Evolutionary conservation across 192 early-diverging fungal species (phyloP).

Genomic region (Haplosporangium gracile): DNA sequence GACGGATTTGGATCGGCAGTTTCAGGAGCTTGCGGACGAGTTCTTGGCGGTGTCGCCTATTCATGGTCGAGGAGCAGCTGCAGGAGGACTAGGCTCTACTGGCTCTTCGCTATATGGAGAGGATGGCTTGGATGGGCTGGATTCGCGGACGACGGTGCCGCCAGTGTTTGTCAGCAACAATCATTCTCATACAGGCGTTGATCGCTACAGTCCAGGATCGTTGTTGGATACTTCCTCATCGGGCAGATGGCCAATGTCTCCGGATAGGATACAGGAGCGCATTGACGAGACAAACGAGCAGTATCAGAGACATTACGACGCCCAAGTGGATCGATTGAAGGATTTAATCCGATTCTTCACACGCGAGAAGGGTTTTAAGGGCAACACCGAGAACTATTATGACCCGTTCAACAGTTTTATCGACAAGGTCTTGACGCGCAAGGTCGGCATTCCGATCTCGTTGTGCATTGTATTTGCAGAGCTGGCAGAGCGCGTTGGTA

Average conservation of each 20-base stretch:
- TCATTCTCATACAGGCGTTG: neutral
- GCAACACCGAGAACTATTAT: conserved; percentile 55
- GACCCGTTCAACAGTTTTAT: conserved; percentile 56
- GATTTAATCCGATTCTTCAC: conserved; percentile 49
- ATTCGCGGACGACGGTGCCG: neutral
- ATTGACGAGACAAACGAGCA: neutral
- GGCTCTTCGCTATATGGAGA: neutral
- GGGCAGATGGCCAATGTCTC: neutral
- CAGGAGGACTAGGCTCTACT: neutral
- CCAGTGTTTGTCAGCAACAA: neutral
- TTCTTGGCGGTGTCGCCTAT: conserved; percentile 38
- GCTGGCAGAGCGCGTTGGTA: conserved; percentile 40
- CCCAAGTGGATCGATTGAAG: conserved; percentile 23
- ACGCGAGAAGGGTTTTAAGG: conserved; percentile 47
- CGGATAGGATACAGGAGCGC: neutral
- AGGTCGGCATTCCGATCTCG: conserved; percentile 54
- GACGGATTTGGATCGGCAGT: conserved; percentile 31
- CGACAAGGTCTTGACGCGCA: conserved; percentile 45
- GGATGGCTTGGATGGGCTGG: neutral
- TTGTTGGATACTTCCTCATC: conserved; percentile 2
- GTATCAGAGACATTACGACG: conserved; percentile 18
- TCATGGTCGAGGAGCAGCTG: neutral
- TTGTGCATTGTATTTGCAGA: conserved; percentile 53
- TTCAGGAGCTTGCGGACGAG: conserved; percentile 42
- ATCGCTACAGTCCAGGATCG: conserved; percentile 14